Evolutionary conservation across 805 yeast genomes (phyloP), one percentile per base, ranked within the genome.

Genomic region (Saccharomycopsis fibuligera): DNA sequence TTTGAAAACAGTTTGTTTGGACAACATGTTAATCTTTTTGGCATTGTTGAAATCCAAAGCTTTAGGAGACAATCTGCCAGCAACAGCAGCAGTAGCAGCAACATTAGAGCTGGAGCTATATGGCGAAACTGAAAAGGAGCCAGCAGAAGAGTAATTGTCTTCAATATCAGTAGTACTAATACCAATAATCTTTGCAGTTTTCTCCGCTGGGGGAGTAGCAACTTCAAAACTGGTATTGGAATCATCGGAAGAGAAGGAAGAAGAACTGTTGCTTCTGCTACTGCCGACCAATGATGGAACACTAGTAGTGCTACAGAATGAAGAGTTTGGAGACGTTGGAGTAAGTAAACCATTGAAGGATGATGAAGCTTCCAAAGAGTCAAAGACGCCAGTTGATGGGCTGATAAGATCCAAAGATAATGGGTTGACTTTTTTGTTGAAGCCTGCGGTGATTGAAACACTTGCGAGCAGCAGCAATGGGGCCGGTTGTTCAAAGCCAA

Each of bases 31-130:
- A 23, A 31, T 12, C 16, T 39, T 47, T 4, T 14, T 21, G 14
- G 24, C 30, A 33, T 21, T 46, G 27, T 46, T 46, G 29, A 51
- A 50, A 30, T 50, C 50, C 44, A 50, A 46, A 19, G 42, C 37
- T 29, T 46, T 50, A 24, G 53, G 53, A 24, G 44, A 41, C 41
- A 22, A 12, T 24, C 12, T 22, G 14, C 14, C 10, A 30, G 10
- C 35, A 30, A 10, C 35, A 30, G 14, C 35, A 30, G 14, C n/a
- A n/a, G n/a, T n/a, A n/a, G n/a, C n/a, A n/a, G n/a, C n/a, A n/a
- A n/a, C n/a, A n/a, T n/a, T n/a, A 17, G 14, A 16, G 17, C 8
- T 9, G n/a, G 37, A 9, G 19, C 19, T 12, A 16, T 33, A 33
- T 6, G 37, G 37, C 6, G 37, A 33, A 12, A 33, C 37, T 27